phyloP scores from a whole-genome alignment of 2,329 filamentous ascomycete genomes.

The Leptodontidium sp. region DNA sequence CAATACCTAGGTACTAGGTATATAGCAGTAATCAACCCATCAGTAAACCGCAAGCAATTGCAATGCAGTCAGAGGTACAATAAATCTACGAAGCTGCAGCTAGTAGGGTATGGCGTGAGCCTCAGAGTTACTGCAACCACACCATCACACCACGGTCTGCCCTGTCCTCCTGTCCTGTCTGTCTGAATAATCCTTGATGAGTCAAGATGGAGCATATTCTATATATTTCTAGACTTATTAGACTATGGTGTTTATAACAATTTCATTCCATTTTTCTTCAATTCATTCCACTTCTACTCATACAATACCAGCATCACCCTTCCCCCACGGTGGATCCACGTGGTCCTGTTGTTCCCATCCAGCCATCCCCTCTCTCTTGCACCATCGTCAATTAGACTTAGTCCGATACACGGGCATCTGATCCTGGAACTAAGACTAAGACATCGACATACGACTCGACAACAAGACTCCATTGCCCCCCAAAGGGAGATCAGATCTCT shows the following conservation, averaged over 20 bases:
- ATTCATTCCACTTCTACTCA: background rate
- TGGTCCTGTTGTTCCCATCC: background rate
- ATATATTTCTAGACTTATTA: background rate
- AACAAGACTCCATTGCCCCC: background rate
- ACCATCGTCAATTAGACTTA: slow-evolving; percentile 6
- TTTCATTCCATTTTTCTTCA: background rate
- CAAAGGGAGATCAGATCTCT: background rate
- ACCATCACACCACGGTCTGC: background rate
- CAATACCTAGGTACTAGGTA: background rate
- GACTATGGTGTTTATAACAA: background rate
- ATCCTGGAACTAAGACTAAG: slow-evolving; percentile 4
- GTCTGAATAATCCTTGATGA: slow-evolving; percentile 12
- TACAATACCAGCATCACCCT: background rate
- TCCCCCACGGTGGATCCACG: background rate
- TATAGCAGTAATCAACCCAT: too few species aligned
- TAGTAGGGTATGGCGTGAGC: background rate
- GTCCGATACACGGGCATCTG: background rate
- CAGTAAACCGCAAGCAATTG: too few species aligned
- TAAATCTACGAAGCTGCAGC: background rate
- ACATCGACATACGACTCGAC: slow-evolving; percentile 10
- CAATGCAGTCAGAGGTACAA: too few species aligned
- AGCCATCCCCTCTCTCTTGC: background rate
- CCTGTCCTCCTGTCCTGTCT: background rate
- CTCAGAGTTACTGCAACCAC: background rate
- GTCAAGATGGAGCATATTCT: slow-evolving; percentile 3